These are phyloP conservation scores for Russula dissimulans DNA, from an alignment of 768 basidiomycete genomes.

Conservation along the genomic window DNA sequence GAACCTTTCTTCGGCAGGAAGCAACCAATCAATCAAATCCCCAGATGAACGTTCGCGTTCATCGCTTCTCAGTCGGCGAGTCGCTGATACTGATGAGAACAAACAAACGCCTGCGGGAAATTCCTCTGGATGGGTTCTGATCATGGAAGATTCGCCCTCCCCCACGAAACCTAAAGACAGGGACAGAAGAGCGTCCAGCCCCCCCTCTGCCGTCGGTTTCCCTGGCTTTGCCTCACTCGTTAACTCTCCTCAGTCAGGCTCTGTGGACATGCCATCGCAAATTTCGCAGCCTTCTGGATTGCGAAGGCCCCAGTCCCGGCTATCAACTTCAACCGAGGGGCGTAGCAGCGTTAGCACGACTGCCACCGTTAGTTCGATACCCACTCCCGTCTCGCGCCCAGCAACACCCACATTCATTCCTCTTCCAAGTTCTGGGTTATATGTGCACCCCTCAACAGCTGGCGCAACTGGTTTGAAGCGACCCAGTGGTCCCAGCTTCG, in stretches of 20 bases:
- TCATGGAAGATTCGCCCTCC: constrained; percentile 80
- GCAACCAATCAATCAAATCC: constrained; percentile 17
- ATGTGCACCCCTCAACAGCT: constrained; percentile 28
- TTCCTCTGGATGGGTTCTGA: constrained; percentile 76
- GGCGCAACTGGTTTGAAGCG: constrained; percentile 46
- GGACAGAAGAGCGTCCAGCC: constrained; percentile 34
- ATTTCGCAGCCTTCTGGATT: constrained; percentile 38
- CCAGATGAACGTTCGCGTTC: constrained; percentile 28
- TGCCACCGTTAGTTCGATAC: constrained; percentile 51
- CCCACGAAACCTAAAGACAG: constrained; percentile 52
- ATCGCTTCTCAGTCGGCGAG: constrained; percentile 22
- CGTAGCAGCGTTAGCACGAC: constrained; percentile 38
- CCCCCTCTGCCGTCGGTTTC: constrained; percentile 45
- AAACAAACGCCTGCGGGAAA: constrained; percentile 46
- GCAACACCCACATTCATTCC: constrained; percentile 71
- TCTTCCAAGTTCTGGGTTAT: constrained; percentile 46
- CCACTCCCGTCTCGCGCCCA: constrained; percentile 61
- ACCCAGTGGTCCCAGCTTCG: constrained; percentile 42
- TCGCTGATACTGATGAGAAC: constrained; percentile 27
- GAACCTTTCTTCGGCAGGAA: constrained; percentile 6
- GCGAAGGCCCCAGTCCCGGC: constrained; percentile 62
- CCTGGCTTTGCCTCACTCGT: constrained; percentile 40
- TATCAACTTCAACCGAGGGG: constrained; percentile 49
- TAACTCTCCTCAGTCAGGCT: constrained; percentile 34
- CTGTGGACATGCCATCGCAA: constrained; percentile 33